Evolutionary conservation across 2,329 filamentous ascomycete genomes (phyloP), one percentile per base, ranked within the genome.

Genomic region (Fusarium tupiense): DNA sequence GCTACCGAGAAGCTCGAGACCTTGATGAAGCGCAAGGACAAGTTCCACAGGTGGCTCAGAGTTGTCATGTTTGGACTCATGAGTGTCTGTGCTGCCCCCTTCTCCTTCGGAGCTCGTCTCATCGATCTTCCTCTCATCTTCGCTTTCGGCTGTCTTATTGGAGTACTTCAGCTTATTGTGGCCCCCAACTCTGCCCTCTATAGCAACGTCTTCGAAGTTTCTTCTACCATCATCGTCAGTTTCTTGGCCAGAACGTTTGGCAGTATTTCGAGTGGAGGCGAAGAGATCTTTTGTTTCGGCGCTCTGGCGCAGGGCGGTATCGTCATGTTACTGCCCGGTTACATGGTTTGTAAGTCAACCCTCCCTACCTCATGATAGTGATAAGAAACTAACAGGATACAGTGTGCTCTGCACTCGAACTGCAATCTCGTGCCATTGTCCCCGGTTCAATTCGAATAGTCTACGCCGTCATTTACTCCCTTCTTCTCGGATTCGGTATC

Each of bases 51-150:
- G 6, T 86, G 86, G 82, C 77, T 86, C 19, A 81, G 88, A 19
- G 90, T 95, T 17, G 78, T 91, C 11, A 85, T 93, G 24, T 94
- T 94, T 74, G 93, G 94, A 5, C 84, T 94, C 44, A 93, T 93
- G 17, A 93, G 92, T 52, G 91, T 90, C 1, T 88, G 86, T 6
- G 92, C 93, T 13, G 93, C 91, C 0, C 92, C 93, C 0, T 95
- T 95, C 77, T 93, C 93, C 2, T 95, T 95, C 79, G 85, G 88
- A 70, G 92, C 91, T 9, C 88, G 93, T 19, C 85, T 90, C 3
- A 91, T 94, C 74, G 93, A 96, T 77, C 84, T 95, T 47, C 93
- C 92, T 0, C 87, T 95, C 43, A 88, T 88, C 31, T 95, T 94
- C 80, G 69, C 91, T 26, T 86, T 95, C 4, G 93, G 93, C 3